Base-by-base conservation (phyloP, 177 flowering plant genomes). In the Tripterygium wilfordii region DNA sequence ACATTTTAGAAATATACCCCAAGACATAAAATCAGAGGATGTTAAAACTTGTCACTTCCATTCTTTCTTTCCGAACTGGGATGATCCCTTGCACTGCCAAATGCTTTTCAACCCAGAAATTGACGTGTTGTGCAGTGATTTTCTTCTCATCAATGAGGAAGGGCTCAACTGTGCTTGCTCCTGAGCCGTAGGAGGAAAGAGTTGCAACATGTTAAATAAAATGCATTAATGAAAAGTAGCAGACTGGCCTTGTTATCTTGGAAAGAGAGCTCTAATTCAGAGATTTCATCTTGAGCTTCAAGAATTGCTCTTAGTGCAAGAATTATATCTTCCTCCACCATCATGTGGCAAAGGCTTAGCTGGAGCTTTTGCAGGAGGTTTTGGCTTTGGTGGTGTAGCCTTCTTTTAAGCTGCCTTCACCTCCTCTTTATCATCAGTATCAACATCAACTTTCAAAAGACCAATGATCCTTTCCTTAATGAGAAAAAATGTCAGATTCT, bases 21-120 rank as follows among this genome's bases (percentile, higher is more conserved):
- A n/a, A n/a, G n/a, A n/a, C n/a, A n/a, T n/a, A n/a, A n/a, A n/a
- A n/a, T n/a, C n/a, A n/a, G n/a, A n/a, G n/a, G n/a, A n/a, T n/a
- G n/a, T n/a, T n/a, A n/a, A n/a, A n/a, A n/a, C n/a, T n/a, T n/a
- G n/a, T n/a, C n/a, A n/a, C n/a, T n/a, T n/a, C n/a, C n/a, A 47
- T 33, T 53, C 52, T 69, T 31, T 76, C 76, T 51, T 67, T 69
- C 95, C 88, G 83, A 4, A 85, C 85, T 37, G 91, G 91, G 30
- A 85, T 72, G 49, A 89, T 79, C 38, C 97, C 97, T 61, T 89
- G 95, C 39, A 92, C 95, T 21, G 92, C 95, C 65, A 89, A 61
- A 31, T 92, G 81, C 74, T 89, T 83, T 56, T 82, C 88, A 20
- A 83, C 85, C 97, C 95, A 86, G 61, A 89, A 89, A 12, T 86